These are phyloP conservation scores for Scutellaria galericulata DNA, from an alignment of 257 asterid genomes.

Conservation along the genomic window DNA sequence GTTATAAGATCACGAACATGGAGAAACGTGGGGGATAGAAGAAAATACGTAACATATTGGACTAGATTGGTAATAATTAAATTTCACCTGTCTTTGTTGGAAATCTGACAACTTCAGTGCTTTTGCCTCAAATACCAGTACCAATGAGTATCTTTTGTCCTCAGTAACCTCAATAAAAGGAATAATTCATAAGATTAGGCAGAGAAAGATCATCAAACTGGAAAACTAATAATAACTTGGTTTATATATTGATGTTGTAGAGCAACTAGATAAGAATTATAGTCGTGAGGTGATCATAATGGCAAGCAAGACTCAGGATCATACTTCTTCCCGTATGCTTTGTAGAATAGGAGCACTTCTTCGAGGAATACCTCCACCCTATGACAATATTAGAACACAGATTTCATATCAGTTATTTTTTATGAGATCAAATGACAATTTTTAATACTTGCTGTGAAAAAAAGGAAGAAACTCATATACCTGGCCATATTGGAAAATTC, in stretches of 20 bases:
- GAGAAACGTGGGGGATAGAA: neutral
- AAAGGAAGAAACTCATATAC: conserved; percentile 41
- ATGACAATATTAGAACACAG: conserved; percentile 27
- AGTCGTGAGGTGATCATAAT: neutral
- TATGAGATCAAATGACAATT: neutral
- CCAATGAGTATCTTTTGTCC: conserved; percentile 78
- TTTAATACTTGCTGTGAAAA: neutral
- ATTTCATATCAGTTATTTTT: conserved; percentile 13
- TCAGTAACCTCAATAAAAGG: conserved; percentile 67
- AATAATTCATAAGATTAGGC: conserved; percentile 24
- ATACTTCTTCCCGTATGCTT: conserved; percentile 87
- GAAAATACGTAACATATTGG: neutral
- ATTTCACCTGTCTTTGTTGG: conserved; percentile 77
- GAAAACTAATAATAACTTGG: neutral
- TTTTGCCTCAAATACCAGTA: conserved; percentile 82
- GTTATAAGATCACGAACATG: neutral
- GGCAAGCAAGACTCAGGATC: conserved; percentile 36
- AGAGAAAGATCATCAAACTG: conserved; percentile 26
- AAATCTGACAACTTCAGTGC: conserved; percentile 79
- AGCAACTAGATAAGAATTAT: neutral
- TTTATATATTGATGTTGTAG: neutral
- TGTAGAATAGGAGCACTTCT: conserved; percentile 89
- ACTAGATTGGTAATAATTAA: neutral
- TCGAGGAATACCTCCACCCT: conserved; percentile 98
- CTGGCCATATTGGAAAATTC: conserved; percentile 95